Conservation (phyloP, 768 basidiomycete genomes). For the Lactarius hatsudake region DNA sequence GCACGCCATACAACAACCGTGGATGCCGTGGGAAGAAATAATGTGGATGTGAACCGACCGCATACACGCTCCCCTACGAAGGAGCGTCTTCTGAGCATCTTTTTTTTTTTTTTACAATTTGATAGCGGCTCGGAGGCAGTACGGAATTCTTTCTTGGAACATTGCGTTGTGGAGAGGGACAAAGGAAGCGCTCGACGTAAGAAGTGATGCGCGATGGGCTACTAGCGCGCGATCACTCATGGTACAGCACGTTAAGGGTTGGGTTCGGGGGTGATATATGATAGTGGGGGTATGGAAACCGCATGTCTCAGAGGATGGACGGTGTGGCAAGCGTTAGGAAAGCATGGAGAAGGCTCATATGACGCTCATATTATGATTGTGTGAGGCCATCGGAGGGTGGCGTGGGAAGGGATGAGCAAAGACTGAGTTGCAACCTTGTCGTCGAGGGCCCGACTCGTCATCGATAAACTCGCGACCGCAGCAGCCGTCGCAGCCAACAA, state of each 20-base stretch:
- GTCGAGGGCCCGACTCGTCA: not conserved
- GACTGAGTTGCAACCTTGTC: conserved; percentile 17
- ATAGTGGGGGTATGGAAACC: not conserved
- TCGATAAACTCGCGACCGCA: conserved; percentile 4
- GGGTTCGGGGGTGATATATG: not conserved
- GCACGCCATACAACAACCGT: not conserved
- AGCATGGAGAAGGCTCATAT: not conserved
- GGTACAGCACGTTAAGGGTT: not conserved
- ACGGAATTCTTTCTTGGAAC: conserved; percentile 14
- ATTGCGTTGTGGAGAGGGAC: not conserved
- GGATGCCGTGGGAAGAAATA: not conserved
- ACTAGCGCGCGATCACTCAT: not conserved
- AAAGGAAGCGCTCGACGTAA: not conserved
- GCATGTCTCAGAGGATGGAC: not conserved
- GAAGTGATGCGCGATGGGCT: not conserved
- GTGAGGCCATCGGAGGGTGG: conserved; percentile 8
- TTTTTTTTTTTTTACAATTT: not conserved
- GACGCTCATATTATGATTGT: not conserved
- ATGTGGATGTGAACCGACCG: not conserved
- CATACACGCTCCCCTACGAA: not conserved
- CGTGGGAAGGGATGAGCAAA: conserved; percentile 6
- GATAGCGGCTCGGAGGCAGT: not conserved
- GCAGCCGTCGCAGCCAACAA: conserved; percentile 12
- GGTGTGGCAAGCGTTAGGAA: not conserved
- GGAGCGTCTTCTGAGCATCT: not conserved